Base-by-base conservation (phyloP, 2,329 filamentous ascomycete species). In the Karstenula rhodostoma region DNA sequence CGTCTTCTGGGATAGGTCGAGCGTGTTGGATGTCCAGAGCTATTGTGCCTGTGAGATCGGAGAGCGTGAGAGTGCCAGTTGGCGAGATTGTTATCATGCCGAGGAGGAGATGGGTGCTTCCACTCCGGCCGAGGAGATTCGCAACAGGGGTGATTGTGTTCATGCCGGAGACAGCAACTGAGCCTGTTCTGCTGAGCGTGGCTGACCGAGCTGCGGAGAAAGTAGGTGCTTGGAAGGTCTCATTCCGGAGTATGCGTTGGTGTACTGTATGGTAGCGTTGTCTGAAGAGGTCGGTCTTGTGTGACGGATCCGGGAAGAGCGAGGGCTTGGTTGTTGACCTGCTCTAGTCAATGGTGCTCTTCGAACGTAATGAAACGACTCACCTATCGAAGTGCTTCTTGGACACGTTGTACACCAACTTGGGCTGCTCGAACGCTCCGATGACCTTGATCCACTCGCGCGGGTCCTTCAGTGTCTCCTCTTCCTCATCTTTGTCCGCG, bases 341-440 rank as follows among this genome's bases (percentile, higher is more conserved):
- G 44, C 7, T 0, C n/a, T 19, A 7, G 60, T 77, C 50, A 76
- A 66, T 47, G 51, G 9, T 25, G 3, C 7, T 3, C 9, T 1
- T 12, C 1, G 8, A 17, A 10, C 7, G 8, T 17, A 3, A 22
- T 6, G 19, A 10, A 9, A 42, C 0, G 5, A 57, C 79, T 48
- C 71, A 90, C 89, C 84, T 88, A 71, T 98, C 92, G 74, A 98
- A 97, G 72, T 97, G 92, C 73, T 96, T 97, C 81, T 96, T 97
- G 9, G 82, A 80, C 22, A 89, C 84, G 68, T 94, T 93, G 75
- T 93, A 96, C 25, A 87, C 77, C 70, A 93, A 83, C 54, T 90
- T 86, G 4, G 95, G 95, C 76, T 97, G 94, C 9, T 95, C 89
- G 74, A 91, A 96, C 0, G 95, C 93, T 63, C 87, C 87, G 48